phyloP scores from a whole-genome alignment of 108 stramenopile genomes.

The Nitzschia putrida region DNA sequence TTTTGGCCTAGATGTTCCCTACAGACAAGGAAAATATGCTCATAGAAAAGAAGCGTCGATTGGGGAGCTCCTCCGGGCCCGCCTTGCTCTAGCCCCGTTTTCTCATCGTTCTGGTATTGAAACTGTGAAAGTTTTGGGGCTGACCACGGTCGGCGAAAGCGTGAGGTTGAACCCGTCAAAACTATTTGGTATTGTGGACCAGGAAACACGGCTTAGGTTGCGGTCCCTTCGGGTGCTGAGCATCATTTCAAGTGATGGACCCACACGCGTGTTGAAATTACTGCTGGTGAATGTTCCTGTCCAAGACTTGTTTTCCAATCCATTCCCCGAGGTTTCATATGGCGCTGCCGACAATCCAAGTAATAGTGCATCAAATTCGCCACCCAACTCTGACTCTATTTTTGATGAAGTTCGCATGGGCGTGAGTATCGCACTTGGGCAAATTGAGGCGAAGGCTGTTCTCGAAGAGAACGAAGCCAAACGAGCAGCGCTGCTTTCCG shows the following conservation, averaged over 20 bases:
- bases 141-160: constrained; percentile 49
- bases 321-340: constrained; percentile 34
- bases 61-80: constrained; percentile 54
- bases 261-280: constrained; percentile 61
- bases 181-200: constrained; percentile 28
- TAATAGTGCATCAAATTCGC: neutral
- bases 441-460: constrained; percentile 25
- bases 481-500: constrained; percentile 39
- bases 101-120: constrained; percentile 59
- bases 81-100: constrained; percentile 68
- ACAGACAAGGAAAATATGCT: constrained; percentile 69
- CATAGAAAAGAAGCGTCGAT: constrained; percentile 53
- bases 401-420: constrained; percentile 18
- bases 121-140: constrained; percentile 62
- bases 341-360: neutral
- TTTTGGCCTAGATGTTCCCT: constrained; percentile 74
- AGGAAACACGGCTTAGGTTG: constrained; percentile 30
- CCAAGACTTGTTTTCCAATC: constrained; percentile 24
- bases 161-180: constrained; percentile 66
- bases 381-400: constrained; percentile 5
- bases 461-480: constrained; percentile 45
- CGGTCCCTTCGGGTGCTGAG: constrained; percentile 55
- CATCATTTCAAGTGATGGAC: constrained; percentile 64
- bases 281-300: constrained; percentile 16
- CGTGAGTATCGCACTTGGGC: constrained; percentile 25